These are phyloP conservation scores for Nothophaeocryptopus gaeumannii DNA, from an alignment of 2,329 filamentous ascomycete genomes.

Conservation along the genomic window DNA sequence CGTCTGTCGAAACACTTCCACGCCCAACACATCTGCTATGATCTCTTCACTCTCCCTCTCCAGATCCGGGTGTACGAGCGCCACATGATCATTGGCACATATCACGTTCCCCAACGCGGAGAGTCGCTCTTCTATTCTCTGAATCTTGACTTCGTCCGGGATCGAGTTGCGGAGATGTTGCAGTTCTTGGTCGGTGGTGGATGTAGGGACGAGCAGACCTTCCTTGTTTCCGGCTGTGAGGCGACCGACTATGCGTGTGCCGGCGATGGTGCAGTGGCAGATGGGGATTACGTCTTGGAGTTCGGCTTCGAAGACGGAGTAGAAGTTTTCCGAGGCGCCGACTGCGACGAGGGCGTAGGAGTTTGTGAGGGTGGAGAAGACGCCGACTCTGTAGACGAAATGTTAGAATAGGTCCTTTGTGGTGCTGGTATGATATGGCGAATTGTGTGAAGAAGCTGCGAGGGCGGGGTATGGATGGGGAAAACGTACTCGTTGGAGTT, in stretches of 20 bases:
- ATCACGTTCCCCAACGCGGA: constrained; percentile 97
- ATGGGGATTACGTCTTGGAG: constrained; percentile 96
- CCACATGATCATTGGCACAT: constrained; percentile 93
- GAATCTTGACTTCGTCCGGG: constrained; percentile 87
- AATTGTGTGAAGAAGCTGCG: constrained; percentile 20
- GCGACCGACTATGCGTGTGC: constrained; percentile 91
- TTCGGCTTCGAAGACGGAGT: constrained; percentile 97
- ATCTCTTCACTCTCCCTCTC: constrained; percentile 99
- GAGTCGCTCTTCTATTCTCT: constrained; percentile 94
- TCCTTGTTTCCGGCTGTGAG: constrained; percentile 96
- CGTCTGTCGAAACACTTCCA: constrained; percentile 90
- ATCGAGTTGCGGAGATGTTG: constrained; percentile 95
- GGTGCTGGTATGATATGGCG: constrained; percentile 10
- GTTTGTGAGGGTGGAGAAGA: constrained; percentile 95
- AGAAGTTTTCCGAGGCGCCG: constrained; percentile 97
- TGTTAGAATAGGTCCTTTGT: constrained; percentile 4
- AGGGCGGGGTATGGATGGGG: constrained; percentile 27
- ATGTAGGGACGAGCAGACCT: constrained; percentile 91
- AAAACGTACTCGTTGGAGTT: constrained; percentile 79
- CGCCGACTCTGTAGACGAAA: constrained; percentile 72
- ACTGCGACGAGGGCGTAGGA: constrained; percentile 92
- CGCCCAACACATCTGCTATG: constrained; percentile 86
- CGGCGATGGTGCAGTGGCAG: constrained; percentile 92
- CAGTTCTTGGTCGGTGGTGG: constrained; percentile 95
- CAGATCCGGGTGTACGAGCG: constrained; percentile 90